Evolutionary conservation across 257 asterid species (phyloP).

Genomic region (Henckelia pumila): DNA sequence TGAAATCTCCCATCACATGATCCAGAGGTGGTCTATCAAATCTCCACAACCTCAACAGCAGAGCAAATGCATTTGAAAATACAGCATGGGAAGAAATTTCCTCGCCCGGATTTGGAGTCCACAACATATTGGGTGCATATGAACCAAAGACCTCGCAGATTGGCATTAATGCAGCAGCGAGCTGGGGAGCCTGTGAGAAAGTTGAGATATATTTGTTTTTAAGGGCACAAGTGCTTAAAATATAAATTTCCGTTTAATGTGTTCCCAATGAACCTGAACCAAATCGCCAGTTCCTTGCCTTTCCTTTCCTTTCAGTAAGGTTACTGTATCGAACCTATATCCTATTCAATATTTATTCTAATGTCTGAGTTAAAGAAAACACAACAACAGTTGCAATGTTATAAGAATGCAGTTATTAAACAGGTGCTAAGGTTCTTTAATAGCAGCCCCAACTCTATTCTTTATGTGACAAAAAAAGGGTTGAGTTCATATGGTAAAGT

Average conservation of each 20-base stretch:
- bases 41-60: slow-evolving; percentile 92
- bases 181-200: slow-evolving; percentile 81
- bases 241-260: background rate
- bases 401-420: slow-evolving; percentile 1
- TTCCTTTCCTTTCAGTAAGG: background rate
- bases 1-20: slow-evolving; percentile 60
- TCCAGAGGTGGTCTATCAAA: slow-evolving; percentile 89
- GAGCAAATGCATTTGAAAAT: slow-evolving; percentile 90
- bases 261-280: slow-evolving; percentile 12
- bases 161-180: slow-evolving; percentile 95
- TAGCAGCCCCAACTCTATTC: slow-evolving; percentile 1
- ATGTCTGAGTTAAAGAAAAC: too few species aligned
- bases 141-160: slow-evolving; percentile 94
- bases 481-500: slow-evolving; percentile 6
- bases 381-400: slow-evolving; percentile 14
- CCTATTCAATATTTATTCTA: background rate
- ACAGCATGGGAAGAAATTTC: slow-evolving; percentile 74
- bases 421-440: slow-evolving; percentile 15
- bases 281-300: background rate
- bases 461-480: background rate
- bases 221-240: slow-evolving; percentile 16
- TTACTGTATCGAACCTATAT: background rate
- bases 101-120: slow-evolving; percentile 74
- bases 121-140: slow-evolving; percentile 70
- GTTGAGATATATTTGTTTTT: background rate